phyloP scores from a whole-genome alignment of 1,284 basidiomycete species.

The Cystobasidiaceae sp. region DNA sequence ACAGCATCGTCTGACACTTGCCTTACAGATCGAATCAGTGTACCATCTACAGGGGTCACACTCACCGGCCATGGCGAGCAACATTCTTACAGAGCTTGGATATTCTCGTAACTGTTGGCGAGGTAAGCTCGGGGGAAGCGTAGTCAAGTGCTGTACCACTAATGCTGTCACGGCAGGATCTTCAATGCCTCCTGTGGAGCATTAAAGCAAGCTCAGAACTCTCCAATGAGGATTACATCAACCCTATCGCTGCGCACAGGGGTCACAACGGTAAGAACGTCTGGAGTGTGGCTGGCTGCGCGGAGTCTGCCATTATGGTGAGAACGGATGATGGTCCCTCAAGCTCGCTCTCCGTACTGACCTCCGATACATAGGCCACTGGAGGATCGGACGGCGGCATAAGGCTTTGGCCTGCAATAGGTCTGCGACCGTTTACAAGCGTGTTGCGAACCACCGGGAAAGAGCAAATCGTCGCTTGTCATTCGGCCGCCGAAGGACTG shows the following conservation, averaged over 20 bases:
- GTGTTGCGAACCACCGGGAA: neutral
- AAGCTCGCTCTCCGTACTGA: too few species aligned
- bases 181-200: constrained; percentile 15
- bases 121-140: neutral
- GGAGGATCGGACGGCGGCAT: too few species aligned
- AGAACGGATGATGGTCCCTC: neutral
- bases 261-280: neutral
- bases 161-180: neutral
- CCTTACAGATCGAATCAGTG: neutral
- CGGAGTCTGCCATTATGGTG: too few species aligned
- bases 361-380: too few species aligned
- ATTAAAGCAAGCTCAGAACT: neutral
- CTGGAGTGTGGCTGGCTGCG: neutral
- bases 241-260: too few species aligned
- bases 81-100: neutral
- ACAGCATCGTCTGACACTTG: neutral
- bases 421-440: too few species aligned
- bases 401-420: too few species aligned
- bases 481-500: neutral
- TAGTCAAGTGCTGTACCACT: neutral
- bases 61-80: constrained; percentile 27
- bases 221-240: neutral
- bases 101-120: constrained; percentile 19
- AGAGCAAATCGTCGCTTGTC: neutral
- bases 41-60: neutral